Evolutionary conservation across 2,329 filamentous ascomycete species (phyloP).

Genomic region (Aspergillus ustus): DNA sequence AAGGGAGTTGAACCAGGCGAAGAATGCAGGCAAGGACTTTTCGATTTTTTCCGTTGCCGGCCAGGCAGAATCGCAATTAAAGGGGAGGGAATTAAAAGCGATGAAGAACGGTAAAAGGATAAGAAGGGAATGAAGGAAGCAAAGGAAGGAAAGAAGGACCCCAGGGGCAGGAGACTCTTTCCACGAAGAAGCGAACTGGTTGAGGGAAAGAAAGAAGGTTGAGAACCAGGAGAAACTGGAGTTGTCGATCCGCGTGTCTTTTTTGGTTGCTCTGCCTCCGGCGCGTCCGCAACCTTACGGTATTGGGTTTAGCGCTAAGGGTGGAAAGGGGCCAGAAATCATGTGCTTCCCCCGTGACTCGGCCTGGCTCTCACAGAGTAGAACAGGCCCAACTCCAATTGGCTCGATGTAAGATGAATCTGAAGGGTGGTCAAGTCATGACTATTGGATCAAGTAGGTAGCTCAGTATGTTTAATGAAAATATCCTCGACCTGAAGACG

Average conservation of each 20-base stretch:
- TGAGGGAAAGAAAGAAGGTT: slow-evolving; percentile 17
- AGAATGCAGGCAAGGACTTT: slow-evolving; percentile 1
- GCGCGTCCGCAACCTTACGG: slow-evolving; percentile 29
- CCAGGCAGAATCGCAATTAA: slow-evolving; percentile 16
- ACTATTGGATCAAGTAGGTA: not conserved
- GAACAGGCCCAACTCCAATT: not conserved
- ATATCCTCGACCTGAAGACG: not conserved
- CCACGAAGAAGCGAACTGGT: slow-evolving; percentile 21
- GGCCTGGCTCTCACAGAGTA: not conserved
- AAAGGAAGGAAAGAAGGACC: slow-evolving; percentile 35
- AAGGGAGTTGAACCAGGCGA: slow-evolving; percentile 3
- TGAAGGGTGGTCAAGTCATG: not conserved
- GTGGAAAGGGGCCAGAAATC: slow-evolving; percentile 32
- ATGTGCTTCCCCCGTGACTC: not conserved
- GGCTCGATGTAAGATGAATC: not conserved
- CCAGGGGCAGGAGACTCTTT: slow-evolving; percentile 19
- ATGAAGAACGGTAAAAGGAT: slow-evolving; percentile 12
- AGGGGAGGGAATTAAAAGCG: slow-evolving; percentile 21
- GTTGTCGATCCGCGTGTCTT: slow-evolving; percentile 22
- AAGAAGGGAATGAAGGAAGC: slow-evolving; percentile 58
- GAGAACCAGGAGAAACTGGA: slow-evolving; percentile 9
- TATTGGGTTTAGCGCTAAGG: slow-evolving; percentile 31
- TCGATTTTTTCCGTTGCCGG: slow-evolving; percentile 17
- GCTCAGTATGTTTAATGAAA: not conserved
- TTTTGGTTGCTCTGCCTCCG: slow-evolving; percentile 23